These are phyloP conservation scores for Globisporangium heterothallicum DNA, from an alignment of 352 stramenopile genomes.

Conservation along the genomic window DNA sequence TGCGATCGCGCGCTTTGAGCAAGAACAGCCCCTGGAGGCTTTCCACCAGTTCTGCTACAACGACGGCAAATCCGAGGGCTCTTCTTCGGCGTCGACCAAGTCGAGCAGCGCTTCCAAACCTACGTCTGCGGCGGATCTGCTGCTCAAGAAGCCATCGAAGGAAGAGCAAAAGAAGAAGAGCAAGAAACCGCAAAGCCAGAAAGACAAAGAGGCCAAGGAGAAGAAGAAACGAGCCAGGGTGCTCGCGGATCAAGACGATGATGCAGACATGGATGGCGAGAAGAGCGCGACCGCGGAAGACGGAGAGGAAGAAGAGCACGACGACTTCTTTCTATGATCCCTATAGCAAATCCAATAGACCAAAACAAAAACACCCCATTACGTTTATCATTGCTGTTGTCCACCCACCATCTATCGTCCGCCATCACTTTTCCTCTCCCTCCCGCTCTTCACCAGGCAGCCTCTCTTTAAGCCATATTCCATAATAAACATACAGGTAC, in stretches of 20 bases:
- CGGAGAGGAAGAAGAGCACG: conserved; percentile 40
- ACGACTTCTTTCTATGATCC: conserved; percentile 67
- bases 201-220: conserved; percentile 26
- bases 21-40: conserved; percentile 48
- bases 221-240: conserved; percentile 19
- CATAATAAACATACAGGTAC: no score
- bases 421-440: no score
- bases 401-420: background rate
- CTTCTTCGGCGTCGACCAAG: conserved; percentile 3
- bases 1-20: conserved; percentile 44
- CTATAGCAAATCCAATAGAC: background rate
- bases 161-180: conserved; percentile 61
- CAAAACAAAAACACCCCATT: conserved; percentile 2
- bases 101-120: background rate
- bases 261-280: conserved; percentile 17
- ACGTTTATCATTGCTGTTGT: background rate
- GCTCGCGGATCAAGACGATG: conserved; percentile 54
- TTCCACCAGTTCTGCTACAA: conserved; percentile 79
- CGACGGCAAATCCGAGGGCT: conserved; percentile 30
- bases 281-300: conserved; percentile 12
- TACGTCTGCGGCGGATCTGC: conserved; percentile 36
- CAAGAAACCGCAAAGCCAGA: conserved; percentile 55
- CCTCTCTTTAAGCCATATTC: no score
- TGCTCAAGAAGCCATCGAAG: conserved; percentile 63
- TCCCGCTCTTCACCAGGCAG: no score